Conservation (phyloP, 2,329 filamentous ascomycete species). For the Colletotrichum musicola region DNA sequence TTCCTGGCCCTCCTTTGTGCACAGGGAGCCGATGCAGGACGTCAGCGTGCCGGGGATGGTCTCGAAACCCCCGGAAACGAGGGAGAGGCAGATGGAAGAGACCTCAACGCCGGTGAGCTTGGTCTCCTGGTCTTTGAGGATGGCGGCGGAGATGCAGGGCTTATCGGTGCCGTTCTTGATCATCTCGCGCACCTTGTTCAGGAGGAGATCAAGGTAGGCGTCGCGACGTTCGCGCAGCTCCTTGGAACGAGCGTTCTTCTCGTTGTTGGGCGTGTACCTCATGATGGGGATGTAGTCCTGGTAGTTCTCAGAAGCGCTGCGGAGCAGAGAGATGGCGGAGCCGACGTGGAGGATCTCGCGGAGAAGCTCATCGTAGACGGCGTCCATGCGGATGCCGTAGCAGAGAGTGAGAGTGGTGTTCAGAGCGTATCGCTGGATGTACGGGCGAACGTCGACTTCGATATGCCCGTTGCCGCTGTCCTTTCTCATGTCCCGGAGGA, state of each 20-base stretch:
- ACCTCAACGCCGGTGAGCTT: conserved; percentile 70
- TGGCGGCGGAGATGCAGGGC: conserved; percentile 59
- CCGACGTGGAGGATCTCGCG: conserved; percentile 83
- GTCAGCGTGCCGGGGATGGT: conserved; percentile 85
- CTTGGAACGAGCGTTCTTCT: conserved; percentile 71
- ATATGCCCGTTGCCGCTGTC: conserved; percentile 74
- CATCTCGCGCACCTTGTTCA: conserved; percentile 64
- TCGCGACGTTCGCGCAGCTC: conserved; percentile 78
- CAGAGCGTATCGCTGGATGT: conserved; percentile 81
- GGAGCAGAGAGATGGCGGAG: conserved; percentile 79
- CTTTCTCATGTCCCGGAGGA: conserved; percentile 65
- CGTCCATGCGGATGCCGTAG: conserved; percentile 82
- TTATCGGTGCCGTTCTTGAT: conserved; percentile 56
- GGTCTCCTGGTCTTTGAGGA: conserved; percentile 66
- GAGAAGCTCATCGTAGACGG: conserved; percentile 75
- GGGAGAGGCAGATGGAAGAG: conserved; percentile 84
- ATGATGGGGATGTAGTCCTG: conserved; percentile 86
- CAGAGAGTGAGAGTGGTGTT: conserved; percentile 84
- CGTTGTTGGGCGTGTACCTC: conserved; percentile 67
- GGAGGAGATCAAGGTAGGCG: conserved; percentile 75
- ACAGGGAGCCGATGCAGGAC: conserved; percentile 82
- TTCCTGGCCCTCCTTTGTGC: conserved; percentile 74
- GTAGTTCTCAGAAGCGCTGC: conserved; percentile 86
- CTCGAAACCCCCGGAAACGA: conserved; percentile 85
- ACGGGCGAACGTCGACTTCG: conserved; percentile 72